phyloP scores from a whole-genome alignment of 2,329 filamentous ascomycete species.

The Cordyceps fumosorosea region DNA sequence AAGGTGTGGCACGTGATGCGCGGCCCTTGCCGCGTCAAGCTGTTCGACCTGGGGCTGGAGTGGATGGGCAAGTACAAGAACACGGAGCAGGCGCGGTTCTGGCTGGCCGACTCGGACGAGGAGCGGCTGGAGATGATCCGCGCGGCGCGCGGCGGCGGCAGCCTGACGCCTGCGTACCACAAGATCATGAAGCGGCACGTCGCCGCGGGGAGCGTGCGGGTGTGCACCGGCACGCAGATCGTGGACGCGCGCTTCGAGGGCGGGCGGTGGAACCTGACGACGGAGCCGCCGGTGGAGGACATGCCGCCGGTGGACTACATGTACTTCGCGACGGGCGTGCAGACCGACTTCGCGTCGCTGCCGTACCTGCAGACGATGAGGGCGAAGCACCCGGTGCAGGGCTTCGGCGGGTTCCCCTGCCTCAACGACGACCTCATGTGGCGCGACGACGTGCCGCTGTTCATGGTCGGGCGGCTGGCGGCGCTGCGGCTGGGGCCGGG shows the following conservation, averaged over 20 bases:
- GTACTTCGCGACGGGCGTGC: slow-evolving; percentile 69
- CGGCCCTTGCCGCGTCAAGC: slow-evolving; percentile 54
- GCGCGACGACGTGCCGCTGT: slow-evolving; percentile 65
- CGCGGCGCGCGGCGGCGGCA: slow-evolving; percentile 66
- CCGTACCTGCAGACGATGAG: slow-evolving; percentile 56
- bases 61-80: slow-evolving; percentile 85
- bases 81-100: slow-evolving; percentile 68
- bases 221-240: slow-evolving; percentile 54
- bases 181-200: slow-evolving; percentile 60
- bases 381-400: slow-evolving; percentile 52
- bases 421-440: slow-evolving; percentile 72
- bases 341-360: slow-evolving; percentile 54
- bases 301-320: slow-evolving; percentile 60
- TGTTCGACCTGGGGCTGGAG: slow-evolving; percentile 68
- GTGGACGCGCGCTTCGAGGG: slow-evolving; percentile 39
- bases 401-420: slow-evolving; percentile 61
- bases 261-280: slow-evolving; percentile 38
- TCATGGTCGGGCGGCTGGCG: slow-evolving; percentile 62
- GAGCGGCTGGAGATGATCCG: slow-evolving; percentile 61
- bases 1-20: slow-evolving; percentile 68
- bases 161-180: slow-evolving; percentile 62
- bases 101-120: slow-evolving; percentile 65
- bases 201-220: slow-evolving; percentile 41
- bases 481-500: slow-evolving; percentile 64
- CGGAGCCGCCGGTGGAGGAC: slow-evolving; percentile 39